Base-by-base conservation (phyloP, 1,284 basidiomycete genomes). In the Cryptococcus neoformans region DNA sequence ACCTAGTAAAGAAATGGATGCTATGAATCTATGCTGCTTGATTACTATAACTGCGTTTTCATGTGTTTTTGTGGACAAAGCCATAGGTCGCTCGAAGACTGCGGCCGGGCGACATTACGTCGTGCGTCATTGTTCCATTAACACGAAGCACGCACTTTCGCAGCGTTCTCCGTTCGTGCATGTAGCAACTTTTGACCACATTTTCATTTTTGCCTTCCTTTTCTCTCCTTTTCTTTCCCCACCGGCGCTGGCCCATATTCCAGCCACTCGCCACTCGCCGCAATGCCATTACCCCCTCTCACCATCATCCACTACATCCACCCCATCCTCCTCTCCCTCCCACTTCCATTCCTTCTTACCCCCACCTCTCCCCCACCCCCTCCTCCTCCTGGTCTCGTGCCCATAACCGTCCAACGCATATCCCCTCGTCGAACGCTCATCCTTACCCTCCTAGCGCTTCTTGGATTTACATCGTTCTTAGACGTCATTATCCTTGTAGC, bases 351-450 rank as follows among this genome's bases (percentile, higher is more conserved):
- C 37, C 62, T 75, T 41, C 51, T 66, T 40, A 44, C 51, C 16
- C 51, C 67, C 36, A 49, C 57, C 28, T 40, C 55, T 5, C 17
- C 57, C 28, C 39, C 68, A 16, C 21, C 48, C 4, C 46, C 50
- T 16, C 53, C 60, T 35, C 51, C 66, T 7, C 63, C 63, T 3
- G 70, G 72, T 34, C 66, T 75, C 39, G 53, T 67, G 48, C 71
- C 73, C 16, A 68, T 74, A 58, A 72, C 68, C 0, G 56, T 75
- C 54, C 66, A 69, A 44, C 64, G 53, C 11, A 64, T 73, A 39
- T 69, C 67, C n/a, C 72, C 72, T 36, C 65, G 74, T 6, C 66
- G 72, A 21, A 58, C 62, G 1, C 60, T 64, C 51, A 72, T 72
- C 42, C 64, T 69, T 44, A 57, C 68, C n/a, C 37, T 56, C 12